Base-by-base conservation (phyloP, 768 basidiomycete genomes). In the Tephrocybe rancida region DNA sequence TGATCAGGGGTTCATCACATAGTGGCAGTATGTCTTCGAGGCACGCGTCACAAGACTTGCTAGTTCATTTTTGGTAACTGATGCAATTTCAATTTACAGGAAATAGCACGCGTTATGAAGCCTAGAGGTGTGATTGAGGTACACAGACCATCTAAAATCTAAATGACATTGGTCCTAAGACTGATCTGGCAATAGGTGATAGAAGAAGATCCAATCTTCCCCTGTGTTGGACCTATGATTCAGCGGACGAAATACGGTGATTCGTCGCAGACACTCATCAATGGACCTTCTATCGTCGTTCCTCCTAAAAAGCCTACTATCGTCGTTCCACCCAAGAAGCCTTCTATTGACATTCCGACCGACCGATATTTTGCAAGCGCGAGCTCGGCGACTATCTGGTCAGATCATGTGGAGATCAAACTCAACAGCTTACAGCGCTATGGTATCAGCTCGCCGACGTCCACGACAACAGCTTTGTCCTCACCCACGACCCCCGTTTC, bases 201-300 rank as follows among this genome's bases (percentile, higher is more conserved):
- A 32, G 88, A 89, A 65, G 88, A 91, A 54, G 87, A 89, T 62
- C 74, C 84, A 6, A 75, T 88, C 43, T 90, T 90, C 62, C 88
- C 88, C 7, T 82, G 75, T 54, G 65, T 68, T n/a, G 62, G 62
- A 2, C 62, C 62, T n/a, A n/a, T n/a, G 22, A 59, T 56, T 18
- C 55, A 56, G 13, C 59, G 55, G 19, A 14, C 37, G 2, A 30
- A 51, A 10, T 48, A 14, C 47, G 24, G 22, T 18, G 22, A 56
- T 43, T 50, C 61, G 43, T 38, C 60, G n/a, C 46, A 59, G 29
- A 52, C 61, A n/a, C n/a, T 58, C 21, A 50, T 66, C 37, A 53
- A 61, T 43, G 46, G 66, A 16, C 66, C 65, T 57, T 44, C 54
- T 47, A 16, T 64, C 62, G 18, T 52, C 58, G n/a, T 26, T n/a